Evolutionary conservation across 371 early-diverging fungal genomes (phyloP), one percentile per base, ranked within the genome.

Genomic region (Lichtheimia ornata): DNA sequence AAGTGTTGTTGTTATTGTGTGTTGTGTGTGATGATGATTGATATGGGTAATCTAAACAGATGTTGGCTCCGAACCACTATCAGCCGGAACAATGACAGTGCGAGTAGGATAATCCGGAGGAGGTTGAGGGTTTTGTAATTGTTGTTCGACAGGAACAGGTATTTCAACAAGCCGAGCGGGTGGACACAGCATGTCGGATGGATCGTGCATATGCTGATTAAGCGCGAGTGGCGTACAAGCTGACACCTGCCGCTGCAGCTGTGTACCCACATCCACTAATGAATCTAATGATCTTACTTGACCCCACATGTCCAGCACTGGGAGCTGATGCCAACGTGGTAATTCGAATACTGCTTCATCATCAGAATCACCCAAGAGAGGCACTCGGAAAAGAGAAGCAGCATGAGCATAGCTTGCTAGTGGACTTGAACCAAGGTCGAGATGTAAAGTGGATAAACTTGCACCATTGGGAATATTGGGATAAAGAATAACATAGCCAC

Each of bases 401-500:
- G 75, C 81, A 9, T 67, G 54, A 35, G 69, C 63, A 53, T 72
- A 69, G 27, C 71, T 68, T 14, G 73, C 74, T 24, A 70, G 62
- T 27, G 76, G 69, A 53, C 83, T 81, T 15, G 70, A 72, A 15
- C 73, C 72, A 45, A 73, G 61, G 30, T 87, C 87, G 27, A 84
- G 61, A 69, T 84, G 83, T 67, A 73, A 65, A 35, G 86, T 84
- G 4, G 83, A 82, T 28, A 85, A 69, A 18, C 87, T 85, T 12
- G 65, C 66, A 47, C 76, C 68, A 57, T 79, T 73, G 47, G 73
- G 67, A 62, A 69, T 76, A 57, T 81, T 75, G 47, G 88, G 88
- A 61, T 86, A 88, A 1, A 87, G 67, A 83, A 87, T 79, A 14
- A 78, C 79, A 59, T 86, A 86, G 7, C 77, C 82, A 22, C 87